phyloP scores from a whole-genome alignment of 257 asterid species.

The Nicotiana paniculata region DNA sequence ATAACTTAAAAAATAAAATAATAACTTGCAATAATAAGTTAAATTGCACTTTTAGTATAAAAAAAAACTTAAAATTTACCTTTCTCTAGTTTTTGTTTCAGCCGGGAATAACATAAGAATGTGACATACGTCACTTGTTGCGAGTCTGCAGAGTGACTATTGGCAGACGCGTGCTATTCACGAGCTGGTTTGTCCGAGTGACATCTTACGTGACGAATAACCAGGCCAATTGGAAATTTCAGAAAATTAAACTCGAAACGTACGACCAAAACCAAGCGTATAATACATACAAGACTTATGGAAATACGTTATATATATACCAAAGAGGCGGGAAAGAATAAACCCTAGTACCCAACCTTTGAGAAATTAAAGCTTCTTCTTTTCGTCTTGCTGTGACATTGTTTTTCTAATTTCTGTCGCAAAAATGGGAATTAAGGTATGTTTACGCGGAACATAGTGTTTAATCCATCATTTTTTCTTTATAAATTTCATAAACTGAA shows the following conservation, averaged over 20 bases:
- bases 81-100: too few relatives aligned
- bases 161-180: not conserved
- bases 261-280: not conserved
- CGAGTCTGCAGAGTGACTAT: too few relatives aligned
- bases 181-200: not conserved
- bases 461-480: not conserved
- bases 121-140: too few relatives aligned
- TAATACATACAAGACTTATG: not conserved
- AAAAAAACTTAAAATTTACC: too few relatives aligned
- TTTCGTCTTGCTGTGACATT: not conserved
- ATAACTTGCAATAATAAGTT: too few relatives aligned
- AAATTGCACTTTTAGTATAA: too few relatives aligned
- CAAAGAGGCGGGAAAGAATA: constrained; percentile 12
- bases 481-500: not conserved
- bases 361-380: not conserved
- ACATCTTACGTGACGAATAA: not conserved
- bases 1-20: too few relatives aligned
- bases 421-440: constrained; percentile 35
- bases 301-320: not conserved
- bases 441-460: not conserved
- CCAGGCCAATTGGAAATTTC: not conserved
- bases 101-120: too few relatives aligned
- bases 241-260: not conserved
- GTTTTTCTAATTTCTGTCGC: not conserved
- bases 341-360: constrained; percentile 13